A percentile compares a stretch with the other conserved stretches of the same genome.
These are phyloP conservation scores for Pythium inflatum DNA, from an alignment of 352 stramenopile genomes.

Conservation along the genomic window DNA sequence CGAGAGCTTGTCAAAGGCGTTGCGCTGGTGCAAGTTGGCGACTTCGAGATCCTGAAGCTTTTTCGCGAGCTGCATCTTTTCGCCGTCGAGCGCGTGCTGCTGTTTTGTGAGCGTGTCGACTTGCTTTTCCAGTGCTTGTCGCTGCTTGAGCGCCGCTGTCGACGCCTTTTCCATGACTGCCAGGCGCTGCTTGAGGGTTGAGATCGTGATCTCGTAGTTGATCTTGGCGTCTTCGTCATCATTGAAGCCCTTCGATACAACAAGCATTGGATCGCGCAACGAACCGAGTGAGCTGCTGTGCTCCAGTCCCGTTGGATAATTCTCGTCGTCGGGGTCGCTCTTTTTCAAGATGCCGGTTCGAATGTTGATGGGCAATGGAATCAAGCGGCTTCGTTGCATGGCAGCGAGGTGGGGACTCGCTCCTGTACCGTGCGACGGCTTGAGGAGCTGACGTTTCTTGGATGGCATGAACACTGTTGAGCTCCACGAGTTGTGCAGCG, in stretches of 20 bases:
- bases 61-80: slow-evolving; percentile 42
- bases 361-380: slow-evolving; percentile 60
- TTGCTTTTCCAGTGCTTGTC: slow-evolving; percentile 48
- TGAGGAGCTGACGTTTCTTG: slow-evolving; percentile 60
- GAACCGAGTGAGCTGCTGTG: slow-evolving; percentile 19
- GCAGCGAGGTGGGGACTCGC: slow-evolving; percentile 45
- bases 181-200: slow-evolving; percentile 52
- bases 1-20: slow-evolving; percentile 73
- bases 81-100: slow-evolving; percentile 43
- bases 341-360: slow-evolving; percentile 41
- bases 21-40: slow-evolving; percentile 50
- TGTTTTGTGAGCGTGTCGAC: slow-evolving; percentile 39
- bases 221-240: slow-evolving; percentile 27
- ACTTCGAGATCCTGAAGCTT: slow-evolving; percentile 57
- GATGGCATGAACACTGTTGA: slow-evolving; percentile 64
- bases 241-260: background rate
- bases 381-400: slow-evolving; percentile 61
- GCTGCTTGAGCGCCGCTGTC: slow-evolving; percentile 22
- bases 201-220: slow-evolving; percentile 49
- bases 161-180: slow-evolving; percentile 51
- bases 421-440: slow-evolving; percentile 27
- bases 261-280: background rate
- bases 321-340: slow-evolving; percentile 4
- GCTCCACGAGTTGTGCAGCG: slow-evolving; percentile 57
- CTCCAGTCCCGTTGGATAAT: background rate